phyloP scores from a whole-genome alignment of 176 grass and related monocot species.

The Musa acuminata region DNA sequence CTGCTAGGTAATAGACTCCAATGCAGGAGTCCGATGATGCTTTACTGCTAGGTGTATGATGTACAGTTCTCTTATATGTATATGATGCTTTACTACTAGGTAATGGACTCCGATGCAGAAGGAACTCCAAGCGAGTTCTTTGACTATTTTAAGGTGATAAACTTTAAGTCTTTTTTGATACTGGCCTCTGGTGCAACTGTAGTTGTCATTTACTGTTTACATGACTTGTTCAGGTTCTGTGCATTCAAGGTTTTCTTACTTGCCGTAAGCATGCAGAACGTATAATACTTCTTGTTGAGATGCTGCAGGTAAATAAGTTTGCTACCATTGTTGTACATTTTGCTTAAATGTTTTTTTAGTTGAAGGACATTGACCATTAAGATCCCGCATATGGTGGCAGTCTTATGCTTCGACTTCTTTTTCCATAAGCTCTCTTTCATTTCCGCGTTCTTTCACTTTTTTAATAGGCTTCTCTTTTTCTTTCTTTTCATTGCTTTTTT shows the following conservation, averaged over 20 bases:
- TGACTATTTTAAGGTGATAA: constrained; percentile 94
- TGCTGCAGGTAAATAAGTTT: constrained; percentile 68
- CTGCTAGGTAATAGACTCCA: constrained; percentile 1
- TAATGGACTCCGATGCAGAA: constrained; percentile 99
- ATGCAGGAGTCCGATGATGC: constrained; percentile 11
- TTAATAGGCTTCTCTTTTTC: too few relatives aligned
- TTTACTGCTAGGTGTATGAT: background rate
- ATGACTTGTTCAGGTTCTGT: constrained; percentile 57
- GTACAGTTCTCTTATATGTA: background rate
- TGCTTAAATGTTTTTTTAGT: background rate
- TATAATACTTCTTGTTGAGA: constrained; percentile 97
- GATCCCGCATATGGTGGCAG: too few relatives aligned
- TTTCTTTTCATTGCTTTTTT: too few relatives aligned
- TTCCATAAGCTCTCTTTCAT: too few relatives aligned
- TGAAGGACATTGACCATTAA: too few relatives aligned
- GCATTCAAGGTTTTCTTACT: constrained; percentile 99
- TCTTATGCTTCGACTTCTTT: too few relatives aligned
- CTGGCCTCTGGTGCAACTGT: constrained; percentile 7
- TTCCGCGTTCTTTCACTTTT: too few relatives aligned
- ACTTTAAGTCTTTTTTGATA: constrained; percentile 7
- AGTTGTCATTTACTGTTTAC: constrained; percentile 13
- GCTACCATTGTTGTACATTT: background rate
- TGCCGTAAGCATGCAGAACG: constrained; percentile 94
- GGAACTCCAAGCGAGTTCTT: constrained; percentile 95
- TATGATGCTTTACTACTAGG: constrained; percentile 35